phyloP scores from a whole-genome alignment of 345 rosid species.

The Passiflora organensis region DNA sequence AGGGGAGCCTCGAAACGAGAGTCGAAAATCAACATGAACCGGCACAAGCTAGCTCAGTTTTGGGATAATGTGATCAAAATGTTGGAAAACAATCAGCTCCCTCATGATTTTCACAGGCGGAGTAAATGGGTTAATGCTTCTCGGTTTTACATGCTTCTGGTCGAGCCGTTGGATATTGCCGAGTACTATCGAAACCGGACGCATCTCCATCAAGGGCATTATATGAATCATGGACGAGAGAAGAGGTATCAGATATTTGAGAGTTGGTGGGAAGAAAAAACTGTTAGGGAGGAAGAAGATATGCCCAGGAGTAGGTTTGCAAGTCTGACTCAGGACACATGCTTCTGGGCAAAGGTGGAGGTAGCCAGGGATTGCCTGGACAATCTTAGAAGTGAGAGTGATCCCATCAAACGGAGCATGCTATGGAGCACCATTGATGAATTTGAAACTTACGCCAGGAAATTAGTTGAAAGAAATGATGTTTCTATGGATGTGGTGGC shows the following conservation, averaged over 20 bases:
- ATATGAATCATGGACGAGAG: constrained; percentile 49
- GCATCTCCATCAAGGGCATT: constrained; percentile 36
- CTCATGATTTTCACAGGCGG: constrained; percentile 49
- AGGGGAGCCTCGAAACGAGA: constrained; percentile 40
- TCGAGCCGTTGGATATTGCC: constrained; percentile 76
- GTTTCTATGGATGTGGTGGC: constrained; percentile 68
- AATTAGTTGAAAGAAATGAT: constrained; percentile 44
- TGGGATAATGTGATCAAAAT: constrained; percentile 58
- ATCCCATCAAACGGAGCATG: constrained; percentile 11
- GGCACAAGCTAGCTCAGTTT: constrained; percentile 52
- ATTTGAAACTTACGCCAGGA: constrained; percentile 37
- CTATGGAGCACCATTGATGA: constrained; percentile 28
- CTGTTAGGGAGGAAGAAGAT: constrained; percentile 4
- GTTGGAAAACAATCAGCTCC: constrained; percentile 62
- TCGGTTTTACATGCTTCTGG: constrained; percentile 59
- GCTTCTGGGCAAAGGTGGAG: constrained; percentile 87
- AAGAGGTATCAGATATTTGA: constrained; percentile 69
- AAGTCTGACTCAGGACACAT: constrained; percentile 67
- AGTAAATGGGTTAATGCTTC: constrained; percentile 64
- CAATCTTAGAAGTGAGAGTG: constrained; percentile 31
- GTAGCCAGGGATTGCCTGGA: constrained; percentile 59
- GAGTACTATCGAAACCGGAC: constrained; percentile 39
- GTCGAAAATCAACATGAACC: constrained; percentile 49
- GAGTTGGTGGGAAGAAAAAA: constrained; percentile 47
- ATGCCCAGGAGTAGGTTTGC: constrained; percentile 44